A percentile compares a stretch with the other conserved stretches of the same genome.
Conservation (phyloP, 495 filamentous ascomycete species). For the Penicillium verhagenii region DNA sequence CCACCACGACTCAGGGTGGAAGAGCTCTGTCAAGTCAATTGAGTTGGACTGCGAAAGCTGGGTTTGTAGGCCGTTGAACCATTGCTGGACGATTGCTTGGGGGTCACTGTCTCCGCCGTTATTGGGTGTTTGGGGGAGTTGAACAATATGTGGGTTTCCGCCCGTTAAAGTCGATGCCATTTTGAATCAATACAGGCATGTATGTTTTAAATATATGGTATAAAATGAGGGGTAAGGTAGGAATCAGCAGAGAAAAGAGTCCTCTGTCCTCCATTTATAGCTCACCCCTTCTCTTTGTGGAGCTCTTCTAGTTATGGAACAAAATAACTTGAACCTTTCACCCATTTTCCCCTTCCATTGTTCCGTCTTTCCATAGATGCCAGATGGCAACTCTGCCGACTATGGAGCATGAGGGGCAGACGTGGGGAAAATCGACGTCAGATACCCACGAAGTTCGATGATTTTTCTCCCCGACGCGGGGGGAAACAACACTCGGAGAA, state of each 20-base stretch:
- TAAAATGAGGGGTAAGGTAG: neutral
- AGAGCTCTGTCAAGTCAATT: conserved; percentile 32
- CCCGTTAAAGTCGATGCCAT: conserved; percentile 29
- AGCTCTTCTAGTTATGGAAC: neutral
- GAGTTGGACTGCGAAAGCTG: conserved; percentile 21
- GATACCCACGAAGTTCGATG: neutral
- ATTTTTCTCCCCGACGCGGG: conserved; percentile 3
- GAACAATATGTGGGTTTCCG: conserved; percentile 31
- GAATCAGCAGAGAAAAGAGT: neutral
- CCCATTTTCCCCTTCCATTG: neutral
- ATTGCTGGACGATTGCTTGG: conserved; percentile 33
- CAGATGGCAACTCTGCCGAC: neutral
- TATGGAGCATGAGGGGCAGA: conserved; percentile 11
- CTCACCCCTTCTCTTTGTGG: neutral
- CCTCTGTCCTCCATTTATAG: neutral
- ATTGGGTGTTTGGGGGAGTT: conserved; percentile 28
- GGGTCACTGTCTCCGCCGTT: conserved; percentile 18
- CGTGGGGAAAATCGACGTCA: conserved; percentile 14
- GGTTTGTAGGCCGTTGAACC: conserved; percentile 31
- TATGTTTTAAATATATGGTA: no score
- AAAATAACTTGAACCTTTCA: neutral
- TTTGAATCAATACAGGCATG: neutral
- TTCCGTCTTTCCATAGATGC: conserved; percentile 5
- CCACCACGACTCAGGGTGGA: conserved; percentile 60
- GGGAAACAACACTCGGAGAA: conserved; percentile 7